Evolutionary conservation across 106 monocot genomes (phyloP).

Genomic region (Vanilla planifolia): DNA sequence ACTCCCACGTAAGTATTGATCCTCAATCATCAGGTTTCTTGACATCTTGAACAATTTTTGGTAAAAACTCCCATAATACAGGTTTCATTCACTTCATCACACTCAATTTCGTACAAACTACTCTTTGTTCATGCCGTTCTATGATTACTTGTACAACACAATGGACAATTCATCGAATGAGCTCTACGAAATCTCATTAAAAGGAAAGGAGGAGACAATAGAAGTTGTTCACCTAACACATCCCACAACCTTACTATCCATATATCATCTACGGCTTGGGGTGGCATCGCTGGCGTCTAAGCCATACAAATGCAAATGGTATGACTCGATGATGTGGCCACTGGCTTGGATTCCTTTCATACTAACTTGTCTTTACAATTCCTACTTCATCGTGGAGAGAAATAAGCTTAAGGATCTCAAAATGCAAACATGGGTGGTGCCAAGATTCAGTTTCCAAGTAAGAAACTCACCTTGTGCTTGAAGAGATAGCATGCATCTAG

Average conservation of each 20-base stretch:
- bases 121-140: slow-evolving; percentile 75
- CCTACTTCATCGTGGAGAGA: slow-evolving; percentile 61
- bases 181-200: slow-evolving; percentile 43
- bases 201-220: slow-evolving; percentile 41
- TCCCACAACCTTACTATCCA: slow-evolving; percentile 53
- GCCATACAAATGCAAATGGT: slow-evolving; percentile 54
- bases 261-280: slow-evolving; percentile 56
- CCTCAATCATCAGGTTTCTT: neutral
- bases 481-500: neutral
- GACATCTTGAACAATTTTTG: neutral
- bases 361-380: slow-evolving; percentile 40
- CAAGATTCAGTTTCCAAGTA: slow-evolving; percentile 72
- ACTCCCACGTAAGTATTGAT: slow-evolving; percentile 72
- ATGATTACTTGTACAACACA: slow-evolving; percentile 66
- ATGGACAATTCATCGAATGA: slow-evolving; percentile 54
- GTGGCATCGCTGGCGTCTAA: slow-evolving; percentile 64
- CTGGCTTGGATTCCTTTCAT: slow-evolving; percentile 35
- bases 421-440: slow-evolving; percentile 75
- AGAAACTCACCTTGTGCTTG: neutral
- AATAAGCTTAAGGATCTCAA: slow-evolving; percentile 48
- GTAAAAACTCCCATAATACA: slow-evolving; percentile 7
- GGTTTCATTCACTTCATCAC: slow-evolving; percentile 78
- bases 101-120: slow-evolving; percentile 78
- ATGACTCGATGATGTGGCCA: slow-evolving; percentile 43
- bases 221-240: slow-evolving; percentile 80